A percentile compares a stretch with the other conserved stretches of the same genome.
Evolutionary conservation across 2,329 filamentous ascomycete genomes (phyloP).

Genomic region (Pleurostoma richardsiae): DNA sequence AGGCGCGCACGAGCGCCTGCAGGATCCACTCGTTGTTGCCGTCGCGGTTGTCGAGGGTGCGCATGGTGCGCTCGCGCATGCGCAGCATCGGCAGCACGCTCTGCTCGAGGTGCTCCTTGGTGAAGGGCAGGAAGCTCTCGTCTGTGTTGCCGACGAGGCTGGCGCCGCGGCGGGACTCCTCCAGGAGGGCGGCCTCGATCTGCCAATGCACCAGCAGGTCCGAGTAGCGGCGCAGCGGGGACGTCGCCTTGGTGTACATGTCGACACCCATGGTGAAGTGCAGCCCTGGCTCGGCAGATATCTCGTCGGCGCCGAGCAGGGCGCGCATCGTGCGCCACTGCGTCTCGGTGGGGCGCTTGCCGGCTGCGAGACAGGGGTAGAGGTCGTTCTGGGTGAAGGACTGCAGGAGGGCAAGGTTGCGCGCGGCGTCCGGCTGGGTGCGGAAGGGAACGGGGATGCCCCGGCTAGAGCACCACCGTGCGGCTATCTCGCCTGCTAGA

Average conservation of each 20-base stretch:
- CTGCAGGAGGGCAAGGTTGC: constrained; percentile 29
- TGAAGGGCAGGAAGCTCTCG: constrained; percentile 39
- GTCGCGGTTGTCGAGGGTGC: constrained; percentile 32
- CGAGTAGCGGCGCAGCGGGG: constrained; percentile 58
- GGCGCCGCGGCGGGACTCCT: constrained; percentile 31
- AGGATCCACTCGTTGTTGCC: constrained; percentile 49
- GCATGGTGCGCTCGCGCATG: constrained; percentile 46
- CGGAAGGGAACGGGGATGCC: constrained; percentile 56
- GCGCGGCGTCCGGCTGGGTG: constrained; percentile 35
- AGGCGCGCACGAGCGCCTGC: constrained; percentile 56
- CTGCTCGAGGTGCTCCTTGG: constrained; percentile 29
- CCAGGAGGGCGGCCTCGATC: constrained; percentile 51
- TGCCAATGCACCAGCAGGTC: constrained; percentile 65
- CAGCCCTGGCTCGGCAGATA: constrained; percentile 47
- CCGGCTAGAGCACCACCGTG: constrained; percentile 54
- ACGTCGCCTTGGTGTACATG: constrained; percentile 60
- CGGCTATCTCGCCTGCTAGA: constrained; percentile 56
- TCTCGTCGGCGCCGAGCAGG: constrained; percentile 45
- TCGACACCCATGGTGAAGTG: constrained; percentile 54
- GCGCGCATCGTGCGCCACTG: constrained; percentile 23
- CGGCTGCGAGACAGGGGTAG: constrained; percentile 30
- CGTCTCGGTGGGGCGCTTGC: constrained; percentile 21
- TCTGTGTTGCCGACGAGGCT: constrained; percentile 25
- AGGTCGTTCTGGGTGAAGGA: constrained; percentile 30
- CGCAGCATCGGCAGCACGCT: constrained; percentile 44